Base-by-base conservation (phyloP, 345 rosid genomes). In the Iberis pinnata region DNA sequence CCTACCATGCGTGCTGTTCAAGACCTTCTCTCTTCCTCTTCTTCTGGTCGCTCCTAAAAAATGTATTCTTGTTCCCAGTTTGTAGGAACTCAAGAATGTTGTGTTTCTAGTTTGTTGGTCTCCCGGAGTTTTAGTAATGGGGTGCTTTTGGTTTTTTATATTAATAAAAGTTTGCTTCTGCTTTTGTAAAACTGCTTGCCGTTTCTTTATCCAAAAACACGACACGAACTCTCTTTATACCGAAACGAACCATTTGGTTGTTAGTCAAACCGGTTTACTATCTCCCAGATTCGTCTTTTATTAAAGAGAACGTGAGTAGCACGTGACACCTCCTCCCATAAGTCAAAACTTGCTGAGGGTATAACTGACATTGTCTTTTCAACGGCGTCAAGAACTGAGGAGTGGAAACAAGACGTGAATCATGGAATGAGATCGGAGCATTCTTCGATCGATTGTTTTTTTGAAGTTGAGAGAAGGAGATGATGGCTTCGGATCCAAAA, bases 1-100 rank as follows among this genome's bases (percentile, higher is more conserved):
- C 99, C 99, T 12, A 75, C 92, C 15, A 83, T 67, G 73, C 53
- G 75, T 50, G 84, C 84, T 8, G 95, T 80, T 60, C 76, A 68
- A 43, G 58, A 80, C 4, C 77, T 83, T 61, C 26, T 83, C 18
- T 15, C 61, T 1, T 10, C 60, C 51, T 32, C 25, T 24, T 19
- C 68, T 44, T 20, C 43, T 64, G 17, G 42, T 38, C 64, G 66
- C 19, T 46, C 64, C 35, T 58, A 19, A 35, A 50, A 36, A 4
- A 6, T 56, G 47, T 65, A 4, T 41, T 11, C 41, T 48, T 38
- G 12, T 58, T 16, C 53, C 68, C 9, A 58, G 0, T 49, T 43
- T 58, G 45, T 51, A 50, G 64, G 59, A 58, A 65, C 70, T 43
- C 70, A 10, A 58, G 26, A 50, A 65, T 58, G 60, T 58, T 65